Conservation (phyloP, 768 basidiomycete genomes). For the Chalciporus pseudorubinellus region DNA sequence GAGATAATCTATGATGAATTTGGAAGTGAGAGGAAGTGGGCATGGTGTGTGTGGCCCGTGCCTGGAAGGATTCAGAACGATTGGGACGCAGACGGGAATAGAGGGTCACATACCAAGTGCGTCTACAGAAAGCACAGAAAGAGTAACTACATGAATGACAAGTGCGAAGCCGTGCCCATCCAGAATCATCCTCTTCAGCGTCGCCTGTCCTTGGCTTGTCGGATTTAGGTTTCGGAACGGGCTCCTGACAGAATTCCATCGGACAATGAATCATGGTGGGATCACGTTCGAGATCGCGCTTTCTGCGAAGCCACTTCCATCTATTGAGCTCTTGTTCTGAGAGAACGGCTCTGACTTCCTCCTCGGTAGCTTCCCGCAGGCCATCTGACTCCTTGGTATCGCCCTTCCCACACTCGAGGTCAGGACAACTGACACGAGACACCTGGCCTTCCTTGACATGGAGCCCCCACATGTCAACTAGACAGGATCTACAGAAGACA, state of each 20-base stretch:
- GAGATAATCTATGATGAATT: slow-evolving; percentile 66
- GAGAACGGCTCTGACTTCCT: slow-evolving; percentile 71
- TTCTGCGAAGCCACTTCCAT: slow-evolving; percentile 78
- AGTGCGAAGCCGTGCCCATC: slow-evolving; percentile 70
- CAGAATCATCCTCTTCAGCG: slow-evolving; percentile 49
- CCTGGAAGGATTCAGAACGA: slow-evolving; percentile 41
- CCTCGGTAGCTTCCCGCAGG: slow-evolving; percentile 55
- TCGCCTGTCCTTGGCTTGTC: slow-evolving; percentile 13
- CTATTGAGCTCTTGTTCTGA: slow-evolving; percentile 61
- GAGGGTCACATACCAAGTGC: slow-evolving; percentile 59
- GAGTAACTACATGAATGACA: slow-evolving; percentile 72
- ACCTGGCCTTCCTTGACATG: slow-evolving; percentile 81
- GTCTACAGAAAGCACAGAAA: slow-evolving; percentile 81
- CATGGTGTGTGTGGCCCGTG: slow-evolving; percentile 79
- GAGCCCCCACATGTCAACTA: slow-evolving; percentile 79
- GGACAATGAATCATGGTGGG: slow-evolving; percentile 82
- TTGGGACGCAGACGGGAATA: background rate
- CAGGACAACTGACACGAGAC: slow-evolving; percentile 75
- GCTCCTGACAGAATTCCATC: slow-evolving; percentile 74
- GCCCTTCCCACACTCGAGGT: slow-evolving; percentile 70
- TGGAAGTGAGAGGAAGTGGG: slow-evolving; percentile 62
- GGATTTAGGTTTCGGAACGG: slow-evolving; percentile 57
- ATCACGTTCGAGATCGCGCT: slow-evolving; percentile 72
- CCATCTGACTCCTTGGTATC: slow-evolving; percentile 22
- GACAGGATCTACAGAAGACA: slow-evolving; percentile 80